Base-by-base conservation (phyloP, 1,284 basidiomycete genomes). In the Crepidotus sp. region DNA sequence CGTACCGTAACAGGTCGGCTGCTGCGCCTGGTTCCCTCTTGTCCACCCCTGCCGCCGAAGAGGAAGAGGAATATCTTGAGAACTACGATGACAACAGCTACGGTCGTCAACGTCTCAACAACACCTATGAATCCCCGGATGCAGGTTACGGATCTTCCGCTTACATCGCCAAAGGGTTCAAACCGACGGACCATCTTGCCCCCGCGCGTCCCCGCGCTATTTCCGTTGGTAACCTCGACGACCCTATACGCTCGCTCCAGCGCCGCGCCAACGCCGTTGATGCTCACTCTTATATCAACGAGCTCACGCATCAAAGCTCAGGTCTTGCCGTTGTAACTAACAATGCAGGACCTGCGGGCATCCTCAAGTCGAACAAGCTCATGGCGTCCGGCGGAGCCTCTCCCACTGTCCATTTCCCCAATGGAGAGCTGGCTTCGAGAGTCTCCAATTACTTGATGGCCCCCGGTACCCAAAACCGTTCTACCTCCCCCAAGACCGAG, bases 201-300 rank as follows among this genome's bases (percentile, higher is more conserved):
- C 64, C 71, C 18, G 71, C 76, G 42, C 74, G 90, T 37, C 90
- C 90, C 11, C 80, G 93, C 43, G 90, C 93, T 15, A 93, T 91
- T 39, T 95, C 92, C 13, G 88, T 96, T 29, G 89, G 90, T 25
- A 85, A 79, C 44, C 74, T 94, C n/a, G 91, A 94, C 57, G 88
- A 92, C 55, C 75, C 74, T 40, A 67, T 72, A 55, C 80, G 74
- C 52, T 64, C 72, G 44, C 65, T 73, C 45, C 76, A 81, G 55
- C 79, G 83, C 46, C 79, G 83, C 53, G 69, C 76, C 26, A 71
- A 74, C 8, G 71, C 71, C 11, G 70, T 70, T 44, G 83, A 83
- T 50, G 60, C 73, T 37, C 72, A 73, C 36, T 63, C 73, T 15
- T 87, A 83, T 58, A 63, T 80, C 50, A 76, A 64, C 48, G 79